phyloP scores from a whole-genome alignment of 768 basidiomycete species.

The Hortiboletus campestris region DNA sequence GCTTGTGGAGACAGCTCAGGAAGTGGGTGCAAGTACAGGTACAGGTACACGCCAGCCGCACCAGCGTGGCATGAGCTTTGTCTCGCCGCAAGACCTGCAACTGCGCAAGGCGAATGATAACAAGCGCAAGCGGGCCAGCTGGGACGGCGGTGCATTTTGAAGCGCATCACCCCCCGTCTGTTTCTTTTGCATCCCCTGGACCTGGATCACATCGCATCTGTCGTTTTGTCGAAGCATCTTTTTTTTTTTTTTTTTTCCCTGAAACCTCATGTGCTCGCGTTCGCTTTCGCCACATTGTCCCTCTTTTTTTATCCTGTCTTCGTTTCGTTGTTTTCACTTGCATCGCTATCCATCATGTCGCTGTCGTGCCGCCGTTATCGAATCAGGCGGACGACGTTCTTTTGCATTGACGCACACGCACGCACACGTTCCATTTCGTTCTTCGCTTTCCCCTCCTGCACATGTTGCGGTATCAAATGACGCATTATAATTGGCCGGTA shows the following conservation, averaged over 20 bases:
- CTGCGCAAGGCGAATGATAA: slow-evolving; percentile 48
- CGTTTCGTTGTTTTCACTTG: slow-evolving; percentile 12
- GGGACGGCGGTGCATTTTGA: slow-evolving; percentile 46
- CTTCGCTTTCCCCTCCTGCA: background rate
- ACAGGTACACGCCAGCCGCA: slow-evolving; percentile 26
- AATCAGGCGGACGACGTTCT: slow-evolving; percentile 5
- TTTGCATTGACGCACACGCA: slow-evolving; percentile 17
- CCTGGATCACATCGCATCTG: slow-evolving; percentile 8
- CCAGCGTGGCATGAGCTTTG: slow-evolving; percentile 51
- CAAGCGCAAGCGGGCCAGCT: slow-evolving; percentile 57
- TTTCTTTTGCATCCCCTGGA: slow-evolving; percentile 7
- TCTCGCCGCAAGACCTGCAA: slow-evolving; percentile 52
- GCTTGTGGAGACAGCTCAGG: slow-evolving; percentile 21
- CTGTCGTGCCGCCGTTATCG: slow-evolving; percentile 5
- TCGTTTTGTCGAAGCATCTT: slow-evolving; percentile 5
- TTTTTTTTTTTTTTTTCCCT: background rate
- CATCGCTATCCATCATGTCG: slow-evolving; percentile 25
- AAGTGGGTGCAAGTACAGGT: background rate
- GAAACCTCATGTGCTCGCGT: background rate
- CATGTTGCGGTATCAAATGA: slow-evolving; percentile 20
- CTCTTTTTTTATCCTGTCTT: background rate
- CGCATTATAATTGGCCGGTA: slow-evolving; percentile 29
- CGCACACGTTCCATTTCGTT: slow-evolving; percentile 1
- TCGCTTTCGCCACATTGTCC: slow-evolving; percentile 9
- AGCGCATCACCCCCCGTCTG: background rate